These are phyloP conservation scores for Nelumbo lutea DNA, from an alignment of 164 flowering plant species.

Conservation along the genomic window DNA sequence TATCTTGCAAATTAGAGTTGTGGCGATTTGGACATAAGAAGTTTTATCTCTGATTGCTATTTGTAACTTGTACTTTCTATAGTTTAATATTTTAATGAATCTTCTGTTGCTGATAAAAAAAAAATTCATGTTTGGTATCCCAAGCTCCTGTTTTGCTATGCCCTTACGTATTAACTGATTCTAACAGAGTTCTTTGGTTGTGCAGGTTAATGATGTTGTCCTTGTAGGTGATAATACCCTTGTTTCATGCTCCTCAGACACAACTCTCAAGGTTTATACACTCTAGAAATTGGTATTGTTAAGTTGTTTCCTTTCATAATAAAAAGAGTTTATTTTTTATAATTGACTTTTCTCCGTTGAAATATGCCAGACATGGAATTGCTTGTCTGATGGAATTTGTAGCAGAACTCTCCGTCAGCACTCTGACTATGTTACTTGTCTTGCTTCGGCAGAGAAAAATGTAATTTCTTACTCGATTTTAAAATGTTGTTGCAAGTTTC, in stretches of 20 bases:
- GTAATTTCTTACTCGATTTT: slow-evolving; percentile 46
- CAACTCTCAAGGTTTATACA: slow-evolving; percentile 74
- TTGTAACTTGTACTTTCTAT: too few species aligned
- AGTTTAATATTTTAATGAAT: too few species aligned
- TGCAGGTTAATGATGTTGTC: slow-evolving; percentile 93
- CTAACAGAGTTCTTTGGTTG: slow-evolving; percentile 9
- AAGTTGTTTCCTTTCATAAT: not conserved
- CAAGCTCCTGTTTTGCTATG: not conserved
- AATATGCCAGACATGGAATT: slow-evolving; percentile 69
- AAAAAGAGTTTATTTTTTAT: slow-evolving; percentile 2
- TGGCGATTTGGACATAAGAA: too few species aligned
- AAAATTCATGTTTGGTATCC: too few species aligned
- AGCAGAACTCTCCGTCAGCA: slow-evolving; percentile 82
- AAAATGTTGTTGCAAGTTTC: not conserved
- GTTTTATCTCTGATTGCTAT: too few species aligned
- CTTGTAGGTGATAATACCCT: slow-evolving; percentile 72
- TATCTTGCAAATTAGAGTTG: too few species aligned
- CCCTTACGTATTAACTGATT: not conserved
- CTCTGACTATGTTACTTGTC: slow-evolving; percentile 95
- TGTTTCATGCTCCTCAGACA: slow-evolving; percentile 93
- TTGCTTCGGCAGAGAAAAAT: slow-evolving; percentile 81
- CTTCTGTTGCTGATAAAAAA: too few species aligned
- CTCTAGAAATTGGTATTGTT: not conserved
- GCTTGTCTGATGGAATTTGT: slow-evolving; percentile 76
- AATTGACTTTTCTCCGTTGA: slow-evolving; percentile 9